phyloP scores from a whole-genome alignment of 139 green algal species.

The Picochlorum sp. region DNA sequence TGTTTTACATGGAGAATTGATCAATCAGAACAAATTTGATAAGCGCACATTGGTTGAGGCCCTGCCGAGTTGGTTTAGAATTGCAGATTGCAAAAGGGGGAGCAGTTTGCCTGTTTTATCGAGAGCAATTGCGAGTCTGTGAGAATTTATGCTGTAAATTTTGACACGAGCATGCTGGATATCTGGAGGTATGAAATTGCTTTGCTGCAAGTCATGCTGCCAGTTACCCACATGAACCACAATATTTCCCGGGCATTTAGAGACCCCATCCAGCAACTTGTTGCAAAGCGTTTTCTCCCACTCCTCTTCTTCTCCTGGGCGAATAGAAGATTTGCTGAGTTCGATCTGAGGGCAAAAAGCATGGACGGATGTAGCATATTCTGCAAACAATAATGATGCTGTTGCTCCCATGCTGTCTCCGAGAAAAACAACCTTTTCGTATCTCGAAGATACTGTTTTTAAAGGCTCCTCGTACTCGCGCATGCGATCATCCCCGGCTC shows the following conservation, averaged over 20 bases:
- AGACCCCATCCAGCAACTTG: constrained; percentile 27
- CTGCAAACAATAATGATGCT: constrained; percentile 65
- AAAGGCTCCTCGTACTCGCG: constrained; percentile 33
- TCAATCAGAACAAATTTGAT: constrained; percentile 36
- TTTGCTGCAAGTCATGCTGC: constrained; percentile 71
- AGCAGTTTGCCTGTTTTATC: constrained; percentile 40
- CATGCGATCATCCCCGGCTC: constrained; percentile 26
- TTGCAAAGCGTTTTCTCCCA: constrained; percentile 31
- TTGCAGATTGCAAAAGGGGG: constrained; percentile 40
- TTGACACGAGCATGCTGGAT: constrained; percentile 14
- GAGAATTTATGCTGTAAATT: constrained; percentile 45
- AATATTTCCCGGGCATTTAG: constrained; percentile 1
- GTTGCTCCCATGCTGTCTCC: constrained; percentile 90
- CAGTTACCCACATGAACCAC: constrained; percentile 50
- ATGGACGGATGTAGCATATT: constrained; percentile 62
- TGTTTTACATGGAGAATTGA: constrained; percentile 1
- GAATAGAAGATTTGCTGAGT: constrained; percentile 44
- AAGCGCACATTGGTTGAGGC: constrained; percentile 16
- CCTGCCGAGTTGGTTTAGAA: constrained; percentile 21
- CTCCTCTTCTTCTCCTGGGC: constrained; percentile 20
- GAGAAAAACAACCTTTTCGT: constrained; percentile 69
- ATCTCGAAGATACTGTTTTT: constrained; percentile 25
- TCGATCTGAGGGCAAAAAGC: constrained; percentile 74
- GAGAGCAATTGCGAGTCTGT: constrained; percentile 68
- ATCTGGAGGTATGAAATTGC: constrained; percentile 28